Evolutionary conservation across 108 stramenopile genomes (phyloP), one percentile per base, ranked within the genome.

Genomic region (Discostella stelligeroides): DNA sequence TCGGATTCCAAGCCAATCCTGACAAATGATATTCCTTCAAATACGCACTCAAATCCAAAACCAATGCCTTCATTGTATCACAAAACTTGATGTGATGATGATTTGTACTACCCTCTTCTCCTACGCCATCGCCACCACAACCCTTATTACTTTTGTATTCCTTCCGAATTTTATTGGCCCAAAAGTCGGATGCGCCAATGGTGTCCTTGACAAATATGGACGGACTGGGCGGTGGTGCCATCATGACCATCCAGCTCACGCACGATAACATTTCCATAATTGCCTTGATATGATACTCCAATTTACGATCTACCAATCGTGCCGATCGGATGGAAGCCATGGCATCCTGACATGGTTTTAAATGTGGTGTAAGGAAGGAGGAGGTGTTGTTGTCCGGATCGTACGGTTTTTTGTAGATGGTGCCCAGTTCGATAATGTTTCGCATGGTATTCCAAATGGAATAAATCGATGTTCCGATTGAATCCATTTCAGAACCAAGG

Each of bases 141-240:
- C 90, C 85, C 30, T 82, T 84, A 50, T 96, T 95, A 51, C 79
- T 83, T 67, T 91, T 92, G 85, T 90, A 95, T 64, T 96, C 90
- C 79, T 95, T 93, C 30, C 98, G 81, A 67, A 98, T 92, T 59
- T 94, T 92, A 84, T 98, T 98, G 45, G 92, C 86, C 95, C 95
- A 97, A 80, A 94, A 97, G 51, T 97, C 97, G n/a, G 86, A 79
- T 11, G 88, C 88, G 11, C 92, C 97, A 63, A 96, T 66, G 17
- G 88, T 88, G 39, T 95, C 94, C 58, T 90, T 90, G 47, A 89
- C 88, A 63, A 90, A 91, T 18, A 63, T 73, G 10, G 79, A 79
- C 7, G 92, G 92, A 23, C 84, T 63, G n/a, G 82, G 64, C 24
- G 92, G 90, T 28, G 92, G 78, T 4, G 49, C 58, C 45, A 87